These are phyloP conservation scores for Chlamydomonas sp. DNA, from an alignment of 139 green algal genomes.

Conservation along the genomic window DNA sequence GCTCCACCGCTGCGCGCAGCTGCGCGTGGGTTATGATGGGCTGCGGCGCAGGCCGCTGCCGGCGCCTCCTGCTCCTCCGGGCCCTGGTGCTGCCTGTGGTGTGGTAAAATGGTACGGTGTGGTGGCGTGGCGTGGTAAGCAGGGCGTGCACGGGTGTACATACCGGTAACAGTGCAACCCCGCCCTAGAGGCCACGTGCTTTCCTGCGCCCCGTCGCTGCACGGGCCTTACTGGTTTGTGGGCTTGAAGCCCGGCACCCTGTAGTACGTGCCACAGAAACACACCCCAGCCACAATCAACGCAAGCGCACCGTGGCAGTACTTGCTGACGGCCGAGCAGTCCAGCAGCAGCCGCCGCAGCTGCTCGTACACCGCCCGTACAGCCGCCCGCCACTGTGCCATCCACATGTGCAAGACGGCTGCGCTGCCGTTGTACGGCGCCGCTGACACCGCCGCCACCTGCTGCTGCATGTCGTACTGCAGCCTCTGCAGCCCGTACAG, in stretches of 20 bases:
- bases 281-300: background rate
- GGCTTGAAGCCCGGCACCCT: background rate
- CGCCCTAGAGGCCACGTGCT: background rate
- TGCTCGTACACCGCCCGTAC: background rate
- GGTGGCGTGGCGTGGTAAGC: too few relatives aligned
- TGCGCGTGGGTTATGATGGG: conserved; percentile 1
- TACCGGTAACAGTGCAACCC: too few relatives aligned
- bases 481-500: conserved; percentile 1
- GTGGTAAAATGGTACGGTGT: too few relatives aligned
- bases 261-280: background rate
- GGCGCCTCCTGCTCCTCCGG: too few relatives aligned
- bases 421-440: background rate
- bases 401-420: background rate
- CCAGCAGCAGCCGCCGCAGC: background rate
- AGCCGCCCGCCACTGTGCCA: background rate
- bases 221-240: too few relatives aligned
- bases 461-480: background rate
- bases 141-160: too few relatives aligned
- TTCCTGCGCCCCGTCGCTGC: too few relatives aligned
- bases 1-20: conserved; percentile 29
- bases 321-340: background rate
- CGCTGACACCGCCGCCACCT: background rate
- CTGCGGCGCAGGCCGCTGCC: background rate
- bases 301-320: background rate
- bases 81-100: too few relatives aligned